Evolutionary conservation across 1,139 yeast species (phyloP), one percentile per base, ranked within the genome.

Genomic region (Yamadazyma sp.): DNA sequence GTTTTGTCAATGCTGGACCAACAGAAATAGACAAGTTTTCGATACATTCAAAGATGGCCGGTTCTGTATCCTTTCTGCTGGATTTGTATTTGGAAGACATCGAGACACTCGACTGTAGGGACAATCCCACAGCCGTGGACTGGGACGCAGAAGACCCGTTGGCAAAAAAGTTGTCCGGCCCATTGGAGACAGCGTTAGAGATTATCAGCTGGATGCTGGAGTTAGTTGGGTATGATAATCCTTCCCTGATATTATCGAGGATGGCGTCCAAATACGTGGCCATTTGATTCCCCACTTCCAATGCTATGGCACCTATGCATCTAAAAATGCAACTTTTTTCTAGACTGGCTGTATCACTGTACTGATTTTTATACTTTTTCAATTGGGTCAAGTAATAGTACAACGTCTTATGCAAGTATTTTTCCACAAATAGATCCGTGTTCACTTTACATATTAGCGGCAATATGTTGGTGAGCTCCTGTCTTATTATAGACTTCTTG

Each of bases 1-100:
- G 92, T 56, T 91, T 91, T 0, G 97, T 86, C 39, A 92, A 69
- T 1, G 96, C 95, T n/a, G 96, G 95, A 0, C 97, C 98, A 10
- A 91, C 89, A 0, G 98, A 95, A 17, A 77, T 75, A 0, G 96
- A 91, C 36, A 92, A 67, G 63, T 87, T 86, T 0, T 95, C 88
- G 37, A 92, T 76, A 58, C 98, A 92, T 50, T 86, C 89, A 53
- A 91, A 92, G 17, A 92, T 81, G 0, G 96, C 91, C 0, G 89
- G 85, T 50, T 88, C 96, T 32, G 87, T 83, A 38, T 85, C 92
- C 53, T 80, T 83, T 47, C 85, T 73, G 26, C 71, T 68, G 37
- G 81, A 81, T 32, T 71, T 54, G 38, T 79, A 79, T 57, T 84
- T 88, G 1, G 88, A 72, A 12, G 69, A 59, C 38, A 62, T 62